Conservation (phyloP, 2,329 filamentous ascomycete species). For the Ceratocystis colombiana region DNA sequence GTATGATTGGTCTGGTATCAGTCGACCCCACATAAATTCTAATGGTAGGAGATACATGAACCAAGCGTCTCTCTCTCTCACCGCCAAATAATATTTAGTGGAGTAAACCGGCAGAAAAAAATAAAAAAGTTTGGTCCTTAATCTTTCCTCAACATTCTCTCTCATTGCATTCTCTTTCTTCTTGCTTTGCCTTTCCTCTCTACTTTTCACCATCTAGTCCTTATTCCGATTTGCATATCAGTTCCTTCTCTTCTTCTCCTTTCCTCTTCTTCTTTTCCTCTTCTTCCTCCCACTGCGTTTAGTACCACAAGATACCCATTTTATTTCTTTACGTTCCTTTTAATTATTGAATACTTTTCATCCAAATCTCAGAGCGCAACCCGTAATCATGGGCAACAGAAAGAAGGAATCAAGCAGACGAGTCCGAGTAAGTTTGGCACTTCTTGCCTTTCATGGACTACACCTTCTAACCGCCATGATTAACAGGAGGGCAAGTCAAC, state of each 20-base stretch:
- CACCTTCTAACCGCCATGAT: not conserved
- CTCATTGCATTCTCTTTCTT: constrained; percentile 11
- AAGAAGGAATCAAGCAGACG: constrained; percentile 86
- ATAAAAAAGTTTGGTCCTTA: constrained; percentile 27
- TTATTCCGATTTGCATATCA: not conserved
- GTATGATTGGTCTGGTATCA: constrained; percentile 14
- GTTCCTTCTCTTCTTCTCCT: not conserved
- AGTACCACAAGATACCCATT: constrained; percentile 5
- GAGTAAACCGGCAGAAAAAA: constrained; percentile 31
- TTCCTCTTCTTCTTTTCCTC: constrained; percentile 1
- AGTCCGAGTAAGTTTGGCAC: constrained; percentile 41
- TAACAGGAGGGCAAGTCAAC: constrained; percentile 61
- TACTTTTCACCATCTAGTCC: constrained; percentile 14
- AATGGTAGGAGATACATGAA: not conserved
- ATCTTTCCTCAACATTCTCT: constrained; percentile 11
- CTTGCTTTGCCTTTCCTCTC: constrained; percentile 2
- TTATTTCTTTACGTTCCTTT: constrained; percentile 25
- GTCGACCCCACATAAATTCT: constrained; percentile 5
- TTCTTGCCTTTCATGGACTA: not conserved
- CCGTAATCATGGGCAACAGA: constrained; percentile 61
- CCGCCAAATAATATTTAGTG: constrained; percentile 24
- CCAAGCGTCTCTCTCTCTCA: constrained; percentile 17
- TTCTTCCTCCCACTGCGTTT: not conserved
- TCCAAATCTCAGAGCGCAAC: constrained; percentile 19
- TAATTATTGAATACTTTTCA: constrained; percentile 24